These are phyloP conservation scores for Coniochaeta sp. DNA, from an alignment of 2,329 filamentous ascomycete genomes.

Conservation along the genomic window DNA sequence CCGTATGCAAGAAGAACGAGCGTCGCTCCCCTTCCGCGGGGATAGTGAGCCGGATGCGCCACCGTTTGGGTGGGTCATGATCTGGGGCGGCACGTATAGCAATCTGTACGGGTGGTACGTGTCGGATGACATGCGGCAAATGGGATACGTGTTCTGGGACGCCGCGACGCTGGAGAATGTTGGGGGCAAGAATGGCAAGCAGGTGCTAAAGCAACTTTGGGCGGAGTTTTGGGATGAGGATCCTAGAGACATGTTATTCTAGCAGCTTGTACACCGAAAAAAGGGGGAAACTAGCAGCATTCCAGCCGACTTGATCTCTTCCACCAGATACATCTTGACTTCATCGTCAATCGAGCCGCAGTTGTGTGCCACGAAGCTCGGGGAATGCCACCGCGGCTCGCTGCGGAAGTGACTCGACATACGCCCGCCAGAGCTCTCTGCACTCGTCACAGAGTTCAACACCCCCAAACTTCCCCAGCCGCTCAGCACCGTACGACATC, in stretches of 20 bases:
- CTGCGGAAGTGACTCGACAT: slow-evolving; percentile 1
- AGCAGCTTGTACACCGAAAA: background rate
- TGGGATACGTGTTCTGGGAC: slow-evolving; percentile 17
- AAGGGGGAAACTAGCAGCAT: background rate
- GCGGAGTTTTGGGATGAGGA: slow-evolving; percentile 5
- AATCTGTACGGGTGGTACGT: slow-evolving; percentile 11
- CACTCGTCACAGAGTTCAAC: slow-evolving; percentile 8
- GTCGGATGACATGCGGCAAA: slow-evolving; percentile 2
- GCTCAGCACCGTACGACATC: slow-evolving; percentile 6
- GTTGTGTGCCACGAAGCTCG: background rate
- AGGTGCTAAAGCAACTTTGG: slow-evolving; percentile 4
- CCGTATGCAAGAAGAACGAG: slow-evolving; percentile 3
- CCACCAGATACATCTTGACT: background rate
- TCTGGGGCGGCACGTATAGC: slow-evolving; percentile 13
- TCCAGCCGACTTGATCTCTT: background rate
- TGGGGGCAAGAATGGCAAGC: background rate
- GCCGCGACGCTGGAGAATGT: slow-evolving; percentile 3
- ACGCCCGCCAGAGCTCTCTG: background rate
- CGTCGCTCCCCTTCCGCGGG: slow-evolving; percentile 6
- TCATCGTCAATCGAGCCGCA: background rate
- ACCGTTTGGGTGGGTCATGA: slow-evolving; percentile 12
- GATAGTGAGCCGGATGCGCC: slow-evolving; percentile 7
- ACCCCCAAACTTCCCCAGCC: slow-evolving; percentile 6
- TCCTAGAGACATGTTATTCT: slow-evolving; percentile 2
- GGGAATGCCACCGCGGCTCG: background rate